phyloP scores from a whole-genome alignment of 75 land plant genomes.

The Sequoiadendron giganteum region DNA sequence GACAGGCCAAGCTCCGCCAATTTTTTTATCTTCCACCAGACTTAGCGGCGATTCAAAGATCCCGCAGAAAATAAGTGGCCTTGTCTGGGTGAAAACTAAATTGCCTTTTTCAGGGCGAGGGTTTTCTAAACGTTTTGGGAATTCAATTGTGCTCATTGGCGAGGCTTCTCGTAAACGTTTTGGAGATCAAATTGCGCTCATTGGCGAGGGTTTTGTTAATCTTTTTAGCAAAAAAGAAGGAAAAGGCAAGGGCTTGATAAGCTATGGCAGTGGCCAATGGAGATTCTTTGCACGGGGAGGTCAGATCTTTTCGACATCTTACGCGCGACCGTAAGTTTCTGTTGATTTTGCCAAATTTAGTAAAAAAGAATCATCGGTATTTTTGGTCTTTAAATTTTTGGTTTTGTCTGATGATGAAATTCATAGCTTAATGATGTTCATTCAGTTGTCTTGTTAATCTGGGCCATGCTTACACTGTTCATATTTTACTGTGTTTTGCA shows the following conservation, averaged over 20 bases:
- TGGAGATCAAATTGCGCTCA: background rate
- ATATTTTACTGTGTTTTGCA: background rate
- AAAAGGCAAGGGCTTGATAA: background rate
- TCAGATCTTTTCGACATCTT: constrained; percentile 7
- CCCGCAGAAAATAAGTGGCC: background rate
- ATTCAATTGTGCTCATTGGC: background rate
- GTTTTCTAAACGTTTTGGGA: background rate
- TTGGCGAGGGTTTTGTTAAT: background rate
- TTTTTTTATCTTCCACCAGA: background rate
- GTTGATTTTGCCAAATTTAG: background rate
- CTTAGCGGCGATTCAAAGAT: background rate
- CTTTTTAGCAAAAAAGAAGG: background rate
- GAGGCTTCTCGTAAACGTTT: background rate
- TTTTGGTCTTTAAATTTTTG: background rate
- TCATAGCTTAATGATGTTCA: background rate
- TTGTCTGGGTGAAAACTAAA: background rate
- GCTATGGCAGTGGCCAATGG: constrained; percentile 1
- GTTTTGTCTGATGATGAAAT: background rate
- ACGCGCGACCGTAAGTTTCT: constrained; percentile 9
- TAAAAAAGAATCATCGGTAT: background rate
- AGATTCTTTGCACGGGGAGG: constrained; percentile 5
- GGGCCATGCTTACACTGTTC: background rate
- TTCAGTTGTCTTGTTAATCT: background rate
- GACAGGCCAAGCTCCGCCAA: background rate
- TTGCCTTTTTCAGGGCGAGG: background rate